Evolutionary conservation across 495 filamentous ascomycete species (phyloP), one percentile per base, ranked within the genome.

Genomic region (Sordaria brevicollis): DNA sequence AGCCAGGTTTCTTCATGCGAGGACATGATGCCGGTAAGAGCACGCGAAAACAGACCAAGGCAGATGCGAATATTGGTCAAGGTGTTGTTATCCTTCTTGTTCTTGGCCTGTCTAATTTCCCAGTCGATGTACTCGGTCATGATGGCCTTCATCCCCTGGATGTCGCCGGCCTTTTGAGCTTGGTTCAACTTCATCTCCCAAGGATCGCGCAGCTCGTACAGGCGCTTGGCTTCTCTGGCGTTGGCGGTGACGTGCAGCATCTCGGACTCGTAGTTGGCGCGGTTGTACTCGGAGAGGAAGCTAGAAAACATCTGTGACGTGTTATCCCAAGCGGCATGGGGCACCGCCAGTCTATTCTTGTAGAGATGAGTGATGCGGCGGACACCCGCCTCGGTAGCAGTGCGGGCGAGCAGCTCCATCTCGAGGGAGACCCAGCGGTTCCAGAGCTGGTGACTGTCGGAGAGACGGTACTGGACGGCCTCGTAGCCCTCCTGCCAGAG

Each of bases 401-500:
- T 81, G 65, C 81, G 84, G n/a, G 85, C 81, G 41, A 86, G 80
- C 78, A 85, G 82, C 74, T 85, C 83, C 77, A 84, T 80, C 76
- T 83, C 84, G 74, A 83, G 84, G 69, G 73, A 92, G 71, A 83
- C 91, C 92, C 81, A 94, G 70, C 89, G 89, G 76, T 97, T 88
- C 94, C 94, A 99, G n/a, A 97, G 85, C 66, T 89, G 74, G 74
- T 95, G 87, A 80, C 94, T 97, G 75, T 97, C 92, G 74, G 89
- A 86, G 70, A 97, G 86, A 73, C 91, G 89, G 81, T 90, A 93
- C 75, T 90, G 87, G 15, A 92, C 95, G 31, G 90, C 89, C 65
- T 91, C 87, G 49, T 90, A 89, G 33, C 87, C 95, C 65, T 90
- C 83, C 74, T 91, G 86, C 90, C 93, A 96, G 10, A 93, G 89